Base-by-base conservation (phyloP, 768 basidiomycete genomes). In the Mycena polygramma region DNA sequence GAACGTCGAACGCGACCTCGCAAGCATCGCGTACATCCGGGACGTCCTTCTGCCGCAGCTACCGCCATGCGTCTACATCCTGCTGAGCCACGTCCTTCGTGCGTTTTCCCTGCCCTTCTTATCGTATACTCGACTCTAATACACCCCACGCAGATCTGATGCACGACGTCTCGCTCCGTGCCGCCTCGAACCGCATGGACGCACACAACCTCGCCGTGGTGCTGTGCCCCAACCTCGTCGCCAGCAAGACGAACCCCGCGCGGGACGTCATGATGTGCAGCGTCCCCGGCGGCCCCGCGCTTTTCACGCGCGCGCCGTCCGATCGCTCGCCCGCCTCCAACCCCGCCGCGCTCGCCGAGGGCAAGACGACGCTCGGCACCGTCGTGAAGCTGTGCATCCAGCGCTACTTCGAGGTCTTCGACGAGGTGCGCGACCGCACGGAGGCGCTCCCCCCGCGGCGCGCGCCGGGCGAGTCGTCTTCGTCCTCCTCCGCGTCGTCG, bases 331-430 rank as follows among this genome's bases (percentile, higher is more conserved):
- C 68, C 35, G 57, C 43, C 20, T 66, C 75, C 77, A 77, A 75
- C 55, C 63, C 78, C n/a, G 76, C 77, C 54, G 73, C 82, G 2
- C 74, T 73, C 36, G 69, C 71, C 5, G 86, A 89, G 74, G 87
- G 86, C 41, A 82, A 82, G 72, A 89, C 89, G 11, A 94, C 93
- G 0, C 83, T 96, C 0, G 94, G 93, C 4, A 83, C 84, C 70
- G 82, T 95, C 49, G 83, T 95, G 78, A 90, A 90, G 76, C 81
- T 94, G 51, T 95, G 93, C 78, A 94, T 95, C 59, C 87, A 92
- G 74, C 88, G 89, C 51, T 96, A 95, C 77, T 95, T 91, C 77
- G 94, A 96, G 77, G 83, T 95, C 37, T 96, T 96, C 74, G 94
- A 95, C 76, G 94, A 95, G 73, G 80, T 92, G n/a, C 81, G 79